Conservation (phyloP, 2,329 filamentous ascomycete species). For the Helminthosporium solani region DNA sequence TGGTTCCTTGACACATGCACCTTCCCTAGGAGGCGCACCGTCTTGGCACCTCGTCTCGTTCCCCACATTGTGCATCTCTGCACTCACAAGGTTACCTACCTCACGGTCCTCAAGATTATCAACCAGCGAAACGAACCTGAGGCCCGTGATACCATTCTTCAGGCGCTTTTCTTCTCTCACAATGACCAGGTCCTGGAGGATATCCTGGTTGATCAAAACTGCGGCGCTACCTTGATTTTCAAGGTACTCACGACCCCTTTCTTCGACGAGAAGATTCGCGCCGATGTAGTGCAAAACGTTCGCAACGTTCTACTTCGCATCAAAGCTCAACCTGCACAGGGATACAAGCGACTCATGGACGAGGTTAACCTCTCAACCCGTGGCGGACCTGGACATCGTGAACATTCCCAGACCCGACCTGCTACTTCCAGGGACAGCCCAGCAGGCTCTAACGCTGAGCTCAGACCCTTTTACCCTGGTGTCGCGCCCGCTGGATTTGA, state of each 20-base stretch:
- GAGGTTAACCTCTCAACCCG: conserved; percentile 82
- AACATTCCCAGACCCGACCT: conserved; percentile 39
- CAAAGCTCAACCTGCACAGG: conserved; percentile 90
- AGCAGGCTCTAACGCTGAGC: conserved; percentile 27
- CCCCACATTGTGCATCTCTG: conserved; percentile 92
- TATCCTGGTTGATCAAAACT: conserved; percentile 87
- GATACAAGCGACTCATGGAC: conserved; percentile 98
- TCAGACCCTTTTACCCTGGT: conserved; percentile 40
- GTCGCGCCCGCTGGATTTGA: conserved; percentile 43
- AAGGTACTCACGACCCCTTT: conserved; percentile 97
- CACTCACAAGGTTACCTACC: conserved; percentile 96
- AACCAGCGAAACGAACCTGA: conserved; percentile 96
- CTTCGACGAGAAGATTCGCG: conserved; percentile 87
- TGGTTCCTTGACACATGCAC: conserved; percentile 99
- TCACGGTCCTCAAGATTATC: conserved; percentile 96
- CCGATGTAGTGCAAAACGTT: conserved; percentile 87
- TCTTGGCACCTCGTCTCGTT: conserved; percentile 86
- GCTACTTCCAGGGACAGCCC: conserved; percentile 41
- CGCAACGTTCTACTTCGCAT: conserved; percentile 84
- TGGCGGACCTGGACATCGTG: conserved; percentile 41
- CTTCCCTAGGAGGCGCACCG: conserved; percentile 85
- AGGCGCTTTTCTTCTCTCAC: conserved; percentile 87
- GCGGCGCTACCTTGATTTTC: conserved; percentile 94
- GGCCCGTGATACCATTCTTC: conserved; percentile 83
- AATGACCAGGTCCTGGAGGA: conserved; percentile 85